These are phyloP conservation scores for Fusarium chlamydosporum DNA, from an alignment of 2,329 filamentous ascomycete species.

Conservation along the genomic window DNA sequence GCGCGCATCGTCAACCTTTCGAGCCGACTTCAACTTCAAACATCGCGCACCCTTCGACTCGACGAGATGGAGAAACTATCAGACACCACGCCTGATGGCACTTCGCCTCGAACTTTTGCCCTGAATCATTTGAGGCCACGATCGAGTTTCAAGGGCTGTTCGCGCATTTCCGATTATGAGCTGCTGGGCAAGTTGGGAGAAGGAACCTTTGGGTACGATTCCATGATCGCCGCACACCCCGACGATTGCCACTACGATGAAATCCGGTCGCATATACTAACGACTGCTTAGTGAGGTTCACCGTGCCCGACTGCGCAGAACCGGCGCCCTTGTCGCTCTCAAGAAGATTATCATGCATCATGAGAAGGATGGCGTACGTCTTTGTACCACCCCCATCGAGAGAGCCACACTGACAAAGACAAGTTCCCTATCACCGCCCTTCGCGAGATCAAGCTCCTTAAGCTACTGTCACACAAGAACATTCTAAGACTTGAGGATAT, in stretches of 20 bases:
- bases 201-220: constrained; percentile 87
- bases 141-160: constrained; percentile 84
- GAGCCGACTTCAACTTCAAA: constrained; percentile 8
- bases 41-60: constrained; percentile 10
- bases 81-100: constrained; percentile 56
- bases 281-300: constrained; percentile 79
- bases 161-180: constrained; percentile 84
- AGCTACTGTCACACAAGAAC: constrained; percentile 93
- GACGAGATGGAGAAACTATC: constrained; percentile 52
- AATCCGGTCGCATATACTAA: constrained; percentile 20
- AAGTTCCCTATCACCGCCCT: constrained; percentile 97
- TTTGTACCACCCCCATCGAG: constrained; percentile 11
- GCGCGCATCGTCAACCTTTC: constrained; percentile 41
- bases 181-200: constrained; percentile 88
- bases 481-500: constrained; percentile 92
- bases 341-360: constrained; percentile 99
- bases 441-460: constrained; percentile 96
- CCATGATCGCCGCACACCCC: constrained; percentile 26
- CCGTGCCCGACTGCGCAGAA: constrained; percentile 83
- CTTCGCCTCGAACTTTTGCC: constrained; percentile 70
- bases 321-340: constrained; percentile 82
- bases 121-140: constrained; percentile 68
- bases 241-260: constrained; percentile 12
- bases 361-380: constrained; percentile 90
- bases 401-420: constrained; percentile 26